Evolutionary conservation across 2,329 filamentous ascomycete species (phyloP), one percentile per base, ranked within the genome.

Genomic region (Aspergillus sp.): DNA sequence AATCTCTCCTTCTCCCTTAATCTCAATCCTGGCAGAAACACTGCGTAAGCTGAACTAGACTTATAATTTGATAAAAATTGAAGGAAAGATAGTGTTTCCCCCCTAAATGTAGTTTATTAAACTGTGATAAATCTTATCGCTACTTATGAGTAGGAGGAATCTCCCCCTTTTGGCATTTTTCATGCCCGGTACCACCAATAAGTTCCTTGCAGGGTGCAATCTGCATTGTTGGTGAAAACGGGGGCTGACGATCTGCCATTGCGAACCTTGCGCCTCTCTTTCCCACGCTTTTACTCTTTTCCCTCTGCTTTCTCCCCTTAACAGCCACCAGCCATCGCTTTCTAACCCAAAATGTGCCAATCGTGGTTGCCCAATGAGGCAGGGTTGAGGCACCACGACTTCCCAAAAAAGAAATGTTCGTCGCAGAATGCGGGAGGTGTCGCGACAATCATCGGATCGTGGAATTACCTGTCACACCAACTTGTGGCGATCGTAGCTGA

Each of bases 131-230:
- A 49, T 49, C 45, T 49, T 49, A 49, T 49, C 23, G 21, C 23
- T 49, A 23, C 25, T n/a, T 38, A 36, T 21, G 32, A 5, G 32
- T 36, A 30, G 5, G 32, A 13, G 32, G 12, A 30, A 2, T 36
- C 12, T 36, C 32, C 32, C 12, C 12, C 32, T 36, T 36, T 36
- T 36, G 32, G 32, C 12, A 36, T 36, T 30, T 51, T 30, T 12
- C 30, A 43, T 32, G 43, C 23, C 23, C 38, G 21, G 45, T 56
- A 25, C 58, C 59, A 59, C 25, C 25, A 28, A 28, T 28, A 8
- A 23, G 45, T 56, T 45, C 58, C 59, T 61, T 59, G 59, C 59
- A 52, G 32, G 28, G 15, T 41, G 5, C 25, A 55, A 36, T 55
- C 10, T 36, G 23, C 25, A 55, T 47, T 45, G 38, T 19, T 30